Evolutionary conservation across 169 alveolate genomes (phyloP), one percentile per base, ranked within the genome.

Genomic region (Cardiosporidium cionae): DNA sequence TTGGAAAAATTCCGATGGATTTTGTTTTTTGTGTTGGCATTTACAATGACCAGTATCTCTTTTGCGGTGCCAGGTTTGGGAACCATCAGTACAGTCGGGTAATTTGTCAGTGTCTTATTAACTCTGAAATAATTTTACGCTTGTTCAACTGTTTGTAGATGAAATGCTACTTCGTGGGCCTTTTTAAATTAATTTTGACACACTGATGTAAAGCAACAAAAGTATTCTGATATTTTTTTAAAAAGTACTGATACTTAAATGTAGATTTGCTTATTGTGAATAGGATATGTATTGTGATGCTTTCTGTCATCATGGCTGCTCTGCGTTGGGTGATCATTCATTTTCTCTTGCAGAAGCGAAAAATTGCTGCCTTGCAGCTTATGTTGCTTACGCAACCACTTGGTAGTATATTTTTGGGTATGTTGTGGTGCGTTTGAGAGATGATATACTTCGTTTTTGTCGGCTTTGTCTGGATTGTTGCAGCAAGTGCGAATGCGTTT

Each of bases 11-110:
- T 22, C 62, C 32, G 1, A 32, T 66, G 22, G 9, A 7, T 9
- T n/a, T 16, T 63, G 66, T 63, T 9, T 63, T 9, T 31, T 63
- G 16, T 63, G 44, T n/a, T n/a, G 69, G n/a, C 54, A 32, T 33
- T 70, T 36, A 70, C 54, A 7, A 52, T 70, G 72, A 68, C n/a
- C 35, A 70, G 76, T 34, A 70, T 70, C 34, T 70, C 66, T 29
- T n/a, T 70, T 0, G 52, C 76, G 4, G 76, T 70, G 28, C 76
- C 76, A 34, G 74, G 52, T 23, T 33, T 52, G 69, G 52, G 54
- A 70, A 35, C 54, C 52, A 70, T 37, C 22, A 67, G n/a, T 3
- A 37, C 1, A n/a, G 3, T 67, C 63, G 73, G 73, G 73, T 67
- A 32, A 67, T n/a, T n/a, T n/a, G n/a, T n/a, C n/a, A n/a, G n/a